Evolutionary conservation across 148 eudicot species (phyloP).

Genomic region (Selenicereus undatus): DNA sequence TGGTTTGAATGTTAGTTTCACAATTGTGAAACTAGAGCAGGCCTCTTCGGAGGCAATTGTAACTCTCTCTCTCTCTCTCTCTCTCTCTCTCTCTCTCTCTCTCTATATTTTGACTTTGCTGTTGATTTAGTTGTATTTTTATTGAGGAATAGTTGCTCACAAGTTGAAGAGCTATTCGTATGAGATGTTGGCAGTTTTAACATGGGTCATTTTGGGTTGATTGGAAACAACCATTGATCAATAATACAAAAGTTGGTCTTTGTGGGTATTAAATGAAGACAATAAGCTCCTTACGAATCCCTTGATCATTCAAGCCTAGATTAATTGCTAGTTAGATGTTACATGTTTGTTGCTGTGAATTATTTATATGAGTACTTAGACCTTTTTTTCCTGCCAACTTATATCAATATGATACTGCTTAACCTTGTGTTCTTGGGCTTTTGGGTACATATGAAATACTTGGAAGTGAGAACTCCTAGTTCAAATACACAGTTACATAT

Average conservation of each 20-base stretch:
- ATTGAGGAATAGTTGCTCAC: too few relatives aligned
- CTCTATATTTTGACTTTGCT: neutral
- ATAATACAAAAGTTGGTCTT: too few relatives aligned
- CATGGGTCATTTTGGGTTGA: too few relatives aligned
- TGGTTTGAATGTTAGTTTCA: too few relatives aligned
- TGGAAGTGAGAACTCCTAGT: neutral
- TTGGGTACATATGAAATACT: neutral
- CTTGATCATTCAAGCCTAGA: neutral
- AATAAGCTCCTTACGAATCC: neutral
- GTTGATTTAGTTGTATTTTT: neutral
- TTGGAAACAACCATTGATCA: too few relatives aligned
- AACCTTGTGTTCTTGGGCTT: neutral
- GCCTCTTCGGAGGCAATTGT: slow-evolving; percentile 86
- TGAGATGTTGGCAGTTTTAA: too few relatives aligned
- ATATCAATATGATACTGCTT: neutral
- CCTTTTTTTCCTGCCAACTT: neutral
- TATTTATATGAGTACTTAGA: neutral
- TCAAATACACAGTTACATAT: neutral
- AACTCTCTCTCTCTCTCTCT: too few relatives aligned
- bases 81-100: neutral
- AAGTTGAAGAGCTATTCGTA: too few relatives aligned
- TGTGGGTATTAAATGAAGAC: neutral
- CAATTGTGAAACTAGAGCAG: too few relatives aligned
- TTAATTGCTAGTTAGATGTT: neutral
- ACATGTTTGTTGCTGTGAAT: neutral